Evolutionary conservation across 164 flowering plant genomes (phyloP), one percentile per base, ranked within the genome.

Genomic region (Macadamia integrifolia): DNA sequence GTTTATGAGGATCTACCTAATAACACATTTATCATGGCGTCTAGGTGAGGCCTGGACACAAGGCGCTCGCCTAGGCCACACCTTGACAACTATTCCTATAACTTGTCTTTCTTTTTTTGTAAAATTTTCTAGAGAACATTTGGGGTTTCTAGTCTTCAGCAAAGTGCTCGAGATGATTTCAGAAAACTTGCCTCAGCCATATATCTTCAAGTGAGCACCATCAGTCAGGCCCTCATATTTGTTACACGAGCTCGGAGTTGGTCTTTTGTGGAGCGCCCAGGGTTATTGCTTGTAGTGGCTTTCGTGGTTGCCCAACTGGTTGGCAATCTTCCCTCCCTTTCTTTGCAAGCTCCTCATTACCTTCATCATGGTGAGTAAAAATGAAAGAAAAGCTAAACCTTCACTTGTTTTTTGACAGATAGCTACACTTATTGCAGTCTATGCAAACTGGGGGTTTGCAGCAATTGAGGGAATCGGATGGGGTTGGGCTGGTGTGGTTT

Each of bases 401-500:
- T 0, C 3, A 31, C 18, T 60, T 61, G 66, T 44, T 48, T 7
- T 35, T 72, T 67, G 10, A 42, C 81, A 91, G 97, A 72, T 89
- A 66, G 97, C 96, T 13, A 91, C 96, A 40, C 70, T 91, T 49
- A 88, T 91, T 59, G 93, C 97, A 0, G 97, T 90, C 42, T 89
- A 89, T 79, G 93, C 91, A 69, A 84, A 76, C 60, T 89, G 93
- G 95, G 74, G 79, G 53, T 89, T 91, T 73, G 85, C 92, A 31
- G 92, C 88, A 1, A 89, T 91, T 66, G 87, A 87, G 77, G 95
- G 95, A 9, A 89, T 91, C 61, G 97, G 97, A 46, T 91, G 97
- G 97, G 95, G 93, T 65, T 91, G 97, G 97, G 94, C 97, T 55
- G 94, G 95, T 44, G 92, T 91, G 23, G 80, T 89, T 58, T 91